Conservation (phyloP, 179 eudicot genomes). For the Beta macrorhiza region DNA sequence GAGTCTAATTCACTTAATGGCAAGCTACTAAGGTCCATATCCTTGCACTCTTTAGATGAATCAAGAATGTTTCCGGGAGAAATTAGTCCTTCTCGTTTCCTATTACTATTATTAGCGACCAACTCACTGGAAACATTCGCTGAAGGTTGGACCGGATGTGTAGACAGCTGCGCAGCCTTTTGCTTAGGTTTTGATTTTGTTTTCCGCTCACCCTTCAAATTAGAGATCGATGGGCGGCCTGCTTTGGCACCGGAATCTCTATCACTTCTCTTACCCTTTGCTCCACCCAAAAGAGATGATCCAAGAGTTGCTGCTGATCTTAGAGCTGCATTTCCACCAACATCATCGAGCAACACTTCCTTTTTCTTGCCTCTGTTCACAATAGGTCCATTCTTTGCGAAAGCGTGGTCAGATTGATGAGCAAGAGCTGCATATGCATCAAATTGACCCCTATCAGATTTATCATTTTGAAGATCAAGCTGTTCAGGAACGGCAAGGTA, state of each 20-base stretch:
- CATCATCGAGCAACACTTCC: slow-evolving; percentile 78
- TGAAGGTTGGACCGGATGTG: slow-evolving; percentile 44
- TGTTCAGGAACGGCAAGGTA: slow-evolving; percentile 36
- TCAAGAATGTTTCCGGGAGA: slow-evolving; percentile 42
- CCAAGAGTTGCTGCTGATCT: slow-evolving; percentile 51
- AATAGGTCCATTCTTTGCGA: slow-evolving; percentile 67
- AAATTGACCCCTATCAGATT: slow-evolving; percentile 30
- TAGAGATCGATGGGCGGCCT: slow-evolving; percentile 53
- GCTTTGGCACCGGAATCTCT: slow-evolving; percentile 55
- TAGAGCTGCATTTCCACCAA: slow-evolving; percentile 46
- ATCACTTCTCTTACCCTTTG: slow-evolving; percentile 87
- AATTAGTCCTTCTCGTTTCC: slow-evolving; percentile 46
- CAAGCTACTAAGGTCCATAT: slow-evolving; percentile 46
- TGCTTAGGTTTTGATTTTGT: slow-evolving; percentile 88
- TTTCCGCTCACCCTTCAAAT: slow-evolving; percentile 63
- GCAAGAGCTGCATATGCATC: slow-evolving; percentile 42
- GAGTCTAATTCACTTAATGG: slow-evolving; percentile 59
- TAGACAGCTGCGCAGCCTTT: slow-evolving; percentile 62
- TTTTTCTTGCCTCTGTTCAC: slow-evolving; percentile 75
- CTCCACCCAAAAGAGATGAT: slow-evolving; percentile 53
- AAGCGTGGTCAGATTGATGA: slow-evolving; percentile 56
- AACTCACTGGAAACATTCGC: slow-evolving; percentile 33
- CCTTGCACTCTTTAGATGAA: slow-evolving; percentile 47
- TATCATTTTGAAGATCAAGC: slow-evolving; percentile 34
- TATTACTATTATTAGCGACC: slow-evolving; percentile 31